A percentile compares a stretch with the other conserved stretches of the same genome.
Evolutionary conservation across 1,139 yeast genomes (phyloP).

Genomic region (Lodderomyces elongisporus): DNA sequence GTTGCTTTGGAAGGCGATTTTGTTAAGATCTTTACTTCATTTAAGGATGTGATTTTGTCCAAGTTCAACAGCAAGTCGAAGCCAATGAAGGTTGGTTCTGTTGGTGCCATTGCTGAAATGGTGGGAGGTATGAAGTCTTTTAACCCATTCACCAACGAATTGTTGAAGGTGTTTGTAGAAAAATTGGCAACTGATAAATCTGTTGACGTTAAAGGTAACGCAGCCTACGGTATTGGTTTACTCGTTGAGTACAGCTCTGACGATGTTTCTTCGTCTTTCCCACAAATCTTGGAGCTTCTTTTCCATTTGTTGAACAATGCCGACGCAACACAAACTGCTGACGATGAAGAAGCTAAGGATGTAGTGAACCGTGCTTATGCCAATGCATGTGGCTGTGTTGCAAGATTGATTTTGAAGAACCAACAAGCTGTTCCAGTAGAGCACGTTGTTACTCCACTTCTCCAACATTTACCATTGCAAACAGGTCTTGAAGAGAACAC

Average conservation of each 20-base stretch:
- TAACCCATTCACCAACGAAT: conserved; percentile 64
- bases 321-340: conserved; percentile 59
- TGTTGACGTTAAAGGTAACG: conserved; percentile 87
- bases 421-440: conserved; percentile 71
- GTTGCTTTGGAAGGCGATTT: conserved; percentile 73
- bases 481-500: conserved; percentile 90
- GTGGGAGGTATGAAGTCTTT: conserved; percentile 66
- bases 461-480: conserved; percentile 77
- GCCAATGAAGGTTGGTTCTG: conserved; percentile 73
- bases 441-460: conserved; percentile 72
- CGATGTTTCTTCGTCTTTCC: conserved; percentile 62
- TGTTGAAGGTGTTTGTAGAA: conserved; percentile 63
- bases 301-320: conserved; percentile 77
- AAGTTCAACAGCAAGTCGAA: conserved; percentile 63
- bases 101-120: conserved; percentile 90
- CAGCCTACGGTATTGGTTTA: conserved; percentile 94
- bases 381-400: conserved; percentile 96
- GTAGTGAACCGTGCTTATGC: conserved; percentile 82
- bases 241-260: conserved; percentile 55
- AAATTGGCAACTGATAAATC: conserved; percentile 74
- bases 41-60: conserved; percentile 61
- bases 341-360: conserved; percentile 78
- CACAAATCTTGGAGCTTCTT: conserved; percentile 66
- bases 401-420: conserved; percentile 79
- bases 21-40: conserved; percentile 62